phyloP scores from a whole-genome alignment of 768 basidiomycete species.

The Neoboletus magnificus region DNA sequence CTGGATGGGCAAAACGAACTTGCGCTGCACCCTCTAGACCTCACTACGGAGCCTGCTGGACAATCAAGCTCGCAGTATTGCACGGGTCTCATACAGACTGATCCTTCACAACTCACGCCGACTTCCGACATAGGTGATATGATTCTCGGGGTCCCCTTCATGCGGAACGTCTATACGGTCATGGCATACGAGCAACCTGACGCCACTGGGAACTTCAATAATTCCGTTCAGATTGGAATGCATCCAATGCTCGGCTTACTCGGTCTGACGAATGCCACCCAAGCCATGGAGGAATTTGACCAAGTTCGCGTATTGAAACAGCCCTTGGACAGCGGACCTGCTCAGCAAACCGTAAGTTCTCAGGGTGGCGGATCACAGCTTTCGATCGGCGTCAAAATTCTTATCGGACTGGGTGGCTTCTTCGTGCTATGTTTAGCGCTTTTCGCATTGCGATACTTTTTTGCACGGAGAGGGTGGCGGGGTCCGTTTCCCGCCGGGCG shows the following conservation, averaged over 20 bases:
- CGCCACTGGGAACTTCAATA: constrained; percentile 44
- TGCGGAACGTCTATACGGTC: constrained; percentile 74
- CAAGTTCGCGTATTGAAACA: constrained; percentile 64
- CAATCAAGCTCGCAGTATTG: constrained; percentile 47
- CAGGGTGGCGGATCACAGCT: constrained; percentile 36
- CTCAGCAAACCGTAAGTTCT: constrained; percentile 5
- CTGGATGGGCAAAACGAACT: constrained; percentile 56
- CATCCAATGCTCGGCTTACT: constrained; percentile 57
- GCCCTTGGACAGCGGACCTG: constrained; percentile 39
- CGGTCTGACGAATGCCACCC: constrained; percentile 56
- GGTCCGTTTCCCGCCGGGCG: constrained; percentile 10
- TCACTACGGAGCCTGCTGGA: constrained; percentile 48
- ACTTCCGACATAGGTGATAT: constrained; percentile 54
- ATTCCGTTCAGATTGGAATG: constrained; percentile 16
- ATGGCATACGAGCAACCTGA: constrained; percentile 59
- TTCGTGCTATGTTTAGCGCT: constrained; percentile 52
- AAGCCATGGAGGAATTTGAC: constrained; percentile 65
- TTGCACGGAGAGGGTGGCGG: constrained; percentile 39
- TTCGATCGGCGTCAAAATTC: constrained; percentile 59
- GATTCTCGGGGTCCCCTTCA: constrained; percentile 75
- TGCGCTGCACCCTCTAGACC: constrained; percentile 71
- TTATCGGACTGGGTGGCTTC: constrained; percentile 58
- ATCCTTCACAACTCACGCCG: constrained; percentile 40
- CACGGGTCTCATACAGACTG: constrained; percentile 65
- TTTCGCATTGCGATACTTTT: constrained; percentile 53